Conservation (phyloP, 2,329 filamentous ascomycete genomes). For the Cercospora janseana region DNA sequence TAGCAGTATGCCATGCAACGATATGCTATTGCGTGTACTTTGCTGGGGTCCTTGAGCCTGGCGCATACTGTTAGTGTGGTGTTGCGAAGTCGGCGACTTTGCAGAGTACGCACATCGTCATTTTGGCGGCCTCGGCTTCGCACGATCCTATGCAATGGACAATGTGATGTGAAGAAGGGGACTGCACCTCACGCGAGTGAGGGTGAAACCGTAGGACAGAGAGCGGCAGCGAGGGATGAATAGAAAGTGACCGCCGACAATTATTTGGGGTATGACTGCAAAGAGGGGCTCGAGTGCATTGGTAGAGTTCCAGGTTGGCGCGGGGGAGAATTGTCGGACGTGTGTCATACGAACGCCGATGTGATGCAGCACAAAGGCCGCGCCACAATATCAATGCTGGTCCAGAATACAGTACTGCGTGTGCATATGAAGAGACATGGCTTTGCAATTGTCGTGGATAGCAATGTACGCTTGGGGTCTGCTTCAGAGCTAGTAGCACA, state of each 20-base stretch:
- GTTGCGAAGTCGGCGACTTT: too few relatives aligned
- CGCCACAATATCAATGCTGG: too few relatives aligned
- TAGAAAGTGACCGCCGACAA: neutral
- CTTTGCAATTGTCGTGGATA: too few relatives aligned
- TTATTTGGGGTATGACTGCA: constrained; percentile 3
- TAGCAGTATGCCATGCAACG: constrained; percentile 30
- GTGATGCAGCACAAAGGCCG: neutral
- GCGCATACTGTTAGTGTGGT: constrained; percentile 8
- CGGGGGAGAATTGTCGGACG: constrained; percentile 1
- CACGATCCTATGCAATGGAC: neutral
- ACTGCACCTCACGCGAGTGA: neutral
- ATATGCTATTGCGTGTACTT: neutral
- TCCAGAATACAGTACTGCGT: too few relatives aligned
- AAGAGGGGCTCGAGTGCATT: constrained; percentile 1
- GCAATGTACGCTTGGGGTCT: too few relatives aligned
- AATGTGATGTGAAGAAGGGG: neutral
- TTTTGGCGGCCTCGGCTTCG: constrained; percentile 14
- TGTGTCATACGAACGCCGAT: constrained; percentile 2
- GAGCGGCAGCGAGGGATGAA: neutral
- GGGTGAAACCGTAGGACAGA: neutral
- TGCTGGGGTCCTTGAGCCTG: constrained; percentile 54
- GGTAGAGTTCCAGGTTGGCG: neutral
- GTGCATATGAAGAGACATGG: too few relatives aligned
- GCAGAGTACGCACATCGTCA: constrained; percentile 6
- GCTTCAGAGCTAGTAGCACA: too few relatives aligned